Percentiles rank a stretch among this genome's conserved stretches.
Evolutionary conservation across 352 stramenopile species (phyloP).

Genomic region (Globisporangium iwayamae): DNA sequence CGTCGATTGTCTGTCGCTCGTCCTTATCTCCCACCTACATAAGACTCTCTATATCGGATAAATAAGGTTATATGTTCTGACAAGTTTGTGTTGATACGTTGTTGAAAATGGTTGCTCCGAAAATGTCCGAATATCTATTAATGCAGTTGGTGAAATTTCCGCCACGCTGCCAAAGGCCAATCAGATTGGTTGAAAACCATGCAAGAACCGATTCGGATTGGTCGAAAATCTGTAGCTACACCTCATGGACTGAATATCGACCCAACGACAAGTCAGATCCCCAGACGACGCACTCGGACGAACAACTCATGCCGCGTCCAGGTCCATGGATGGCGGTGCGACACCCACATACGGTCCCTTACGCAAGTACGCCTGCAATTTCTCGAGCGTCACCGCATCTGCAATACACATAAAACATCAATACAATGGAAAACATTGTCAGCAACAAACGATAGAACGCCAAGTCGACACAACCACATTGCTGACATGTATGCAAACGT

Average conservation of each 20-base stretch:
- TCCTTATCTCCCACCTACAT: background rate
- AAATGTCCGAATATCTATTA: background rate
- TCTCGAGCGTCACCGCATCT: conserved; percentile 53
- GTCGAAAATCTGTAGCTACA: background rate
- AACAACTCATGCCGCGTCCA: conserved; percentile 49
- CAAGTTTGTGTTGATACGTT: background rate
- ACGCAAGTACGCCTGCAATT: conserved; percentile 50
- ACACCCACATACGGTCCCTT: conserved; percentile 65
- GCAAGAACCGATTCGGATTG: background rate
- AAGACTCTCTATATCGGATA: background rate
- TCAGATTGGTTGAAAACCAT: background rate
- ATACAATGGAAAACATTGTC: background rate
- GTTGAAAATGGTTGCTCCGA: background rate
- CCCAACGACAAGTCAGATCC: background rate
- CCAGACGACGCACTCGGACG: background rate
- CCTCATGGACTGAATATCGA: background rate
- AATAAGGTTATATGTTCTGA: background rate
- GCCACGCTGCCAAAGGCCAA: background rate
- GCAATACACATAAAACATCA: background rate
- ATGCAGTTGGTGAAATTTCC: background rate
- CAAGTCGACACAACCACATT: background rate
- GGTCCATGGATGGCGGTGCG: conserved; percentile 42
- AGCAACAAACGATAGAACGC: background rate
- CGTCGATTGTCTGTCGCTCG: background rate
- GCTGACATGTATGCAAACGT: conserved; percentile 11